phyloP scores from a whole-genome alignment of 305 asterid genomes.

The Solanum hybrid region DNA sequence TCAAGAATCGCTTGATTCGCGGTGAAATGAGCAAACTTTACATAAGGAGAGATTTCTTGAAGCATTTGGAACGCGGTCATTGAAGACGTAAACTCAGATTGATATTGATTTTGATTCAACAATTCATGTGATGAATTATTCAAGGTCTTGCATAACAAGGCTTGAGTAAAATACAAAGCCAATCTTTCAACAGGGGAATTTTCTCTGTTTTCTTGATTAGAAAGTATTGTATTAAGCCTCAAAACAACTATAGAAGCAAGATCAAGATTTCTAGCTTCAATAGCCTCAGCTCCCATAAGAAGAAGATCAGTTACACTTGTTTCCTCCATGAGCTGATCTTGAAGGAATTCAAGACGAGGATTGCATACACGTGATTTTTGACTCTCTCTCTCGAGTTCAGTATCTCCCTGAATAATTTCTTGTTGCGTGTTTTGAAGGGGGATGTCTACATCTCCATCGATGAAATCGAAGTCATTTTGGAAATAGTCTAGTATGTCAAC shows the following conservation, averaged over 20 bases:
- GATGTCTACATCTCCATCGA: background rate
- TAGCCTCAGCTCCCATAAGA: conserved; percentile 29
- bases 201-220: conserved; percentile 10
- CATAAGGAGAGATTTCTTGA: conserved; percentile 29
- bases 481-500: conserved; percentile 9
- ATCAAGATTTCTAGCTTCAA: conserved; percentile 20
- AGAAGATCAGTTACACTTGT: conserved; percentile 22
- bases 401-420: background rate
- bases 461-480: conserved; percentile 9
- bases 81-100: background rate
- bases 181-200: conserved; percentile 14
- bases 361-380: background rate
- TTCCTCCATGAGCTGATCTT: conserved; percentile 25
- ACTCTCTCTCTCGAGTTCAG: background rate
- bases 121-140: background rate
- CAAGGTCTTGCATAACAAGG: conserved; percentile 12
- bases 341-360: conserved; percentile 4
- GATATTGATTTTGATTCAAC: background rate
- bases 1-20: conserved; percentile 39
- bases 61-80: conserved; percentile 27
- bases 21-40: conserved; percentile 37
- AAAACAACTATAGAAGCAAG: conserved; percentile 18
- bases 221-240: conserved; percentile 16
- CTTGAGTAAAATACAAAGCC: conserved; percentile 28
- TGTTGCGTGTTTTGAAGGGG: background rate